Base-by-base conservation (phyloP, 495 filamentous ascomycete genomes). In the Terfezia claveryi region DNA sequence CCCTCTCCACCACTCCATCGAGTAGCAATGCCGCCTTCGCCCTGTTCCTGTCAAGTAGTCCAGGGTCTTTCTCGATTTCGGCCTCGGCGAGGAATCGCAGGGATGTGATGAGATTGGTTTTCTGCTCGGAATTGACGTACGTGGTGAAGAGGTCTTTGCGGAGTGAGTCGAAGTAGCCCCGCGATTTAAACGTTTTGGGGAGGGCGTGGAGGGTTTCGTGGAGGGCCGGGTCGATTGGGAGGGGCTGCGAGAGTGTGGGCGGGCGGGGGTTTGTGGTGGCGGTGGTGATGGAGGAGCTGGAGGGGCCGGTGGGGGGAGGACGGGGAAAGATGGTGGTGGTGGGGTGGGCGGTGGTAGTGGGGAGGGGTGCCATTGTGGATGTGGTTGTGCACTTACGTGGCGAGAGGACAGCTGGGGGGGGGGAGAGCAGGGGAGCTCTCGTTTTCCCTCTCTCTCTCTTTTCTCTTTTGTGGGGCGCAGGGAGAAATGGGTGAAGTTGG, bases 21-120 rank as follows among this genome's bases (percentile, higher is more conserved):
- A 85, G 76, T 36, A 85, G 66, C 5, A 78, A 76, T 27, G 79
- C 81, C n/a, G 81, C 80, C 64, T 80, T 78, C 11, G 74, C 70
- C 17, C 80, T 72, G 49, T 83, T 78, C 9, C 77, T 76, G 8
- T 78, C 77, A 1, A 84, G 73, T 37, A 81, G 67, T 16, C 70
- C 73, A 0, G 80, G 75, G 58, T 84, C 76, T 50, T 78, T 75
- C 54, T 81, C 78, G 51, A 83, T 80, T 59, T 85, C 80, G 8
- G 72, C 69, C 53, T 81, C 75, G 14, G 78, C 74, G 38, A 79
- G 66, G 50, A 74, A 68, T 54, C 76, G 69, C 38, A 83, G 67
- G 23, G 73, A 61, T 36, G 69, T 67, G 36, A 68, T 73, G 52
- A 83, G 41, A 1, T 1, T 20, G 12, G 41, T 78, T 4, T 79